Conservation (phyloP, 176 grass and related monocot genomes). For the Musa schizocarpa region DNA sequence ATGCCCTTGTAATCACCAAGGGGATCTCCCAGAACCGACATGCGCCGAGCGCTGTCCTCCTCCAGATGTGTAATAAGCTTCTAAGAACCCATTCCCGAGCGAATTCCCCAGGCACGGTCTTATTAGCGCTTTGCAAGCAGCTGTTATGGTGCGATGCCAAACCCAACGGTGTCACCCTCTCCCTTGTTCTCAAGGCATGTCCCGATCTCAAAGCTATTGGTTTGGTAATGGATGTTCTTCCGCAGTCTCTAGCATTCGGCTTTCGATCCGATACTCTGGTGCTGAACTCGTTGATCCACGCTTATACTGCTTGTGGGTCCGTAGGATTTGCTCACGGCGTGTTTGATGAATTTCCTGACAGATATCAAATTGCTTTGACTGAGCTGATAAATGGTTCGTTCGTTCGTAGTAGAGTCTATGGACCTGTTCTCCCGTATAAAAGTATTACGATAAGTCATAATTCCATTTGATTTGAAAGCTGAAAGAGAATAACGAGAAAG, state of each 20-base stretch:
- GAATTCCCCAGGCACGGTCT: neutral
- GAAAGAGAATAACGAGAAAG: too few species aligned
- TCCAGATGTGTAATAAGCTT: neutral
- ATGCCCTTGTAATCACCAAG: neutral
- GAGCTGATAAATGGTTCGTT: constrained; percentile 12
- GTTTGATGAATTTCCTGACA: constrained; percentile 4
- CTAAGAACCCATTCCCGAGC: neutral
- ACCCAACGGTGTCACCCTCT: constrained; percentile 15
- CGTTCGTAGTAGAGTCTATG: neutral
- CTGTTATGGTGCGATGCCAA: neutral
- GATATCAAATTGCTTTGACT: constrained; percentile 14
- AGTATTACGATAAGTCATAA: too few species aligned
- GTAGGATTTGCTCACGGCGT: neutral
- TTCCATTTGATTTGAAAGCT: too few species aligned
- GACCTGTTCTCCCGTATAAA: constrained; percentile 2
- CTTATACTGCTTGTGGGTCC: neutral
- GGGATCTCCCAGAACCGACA: neutral
- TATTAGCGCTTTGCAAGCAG: neutral
- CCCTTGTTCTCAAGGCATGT: constrained; percentile 16
- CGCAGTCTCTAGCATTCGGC: constrained; percentile 2
- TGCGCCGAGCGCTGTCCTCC: neutral
- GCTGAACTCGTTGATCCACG: constrained; percentile 12
- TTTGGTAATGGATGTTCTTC: neutral
- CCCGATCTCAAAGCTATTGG: neutral
- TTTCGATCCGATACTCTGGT: constrained; percentile 1